A percentile compares a stretch with the other conserved stretches of the same genome.
Evolutionary conservation across 2,329 filamentous ascomycete genomes (phyloP).

Genomic region (Talaromyces sp.): DNA sequence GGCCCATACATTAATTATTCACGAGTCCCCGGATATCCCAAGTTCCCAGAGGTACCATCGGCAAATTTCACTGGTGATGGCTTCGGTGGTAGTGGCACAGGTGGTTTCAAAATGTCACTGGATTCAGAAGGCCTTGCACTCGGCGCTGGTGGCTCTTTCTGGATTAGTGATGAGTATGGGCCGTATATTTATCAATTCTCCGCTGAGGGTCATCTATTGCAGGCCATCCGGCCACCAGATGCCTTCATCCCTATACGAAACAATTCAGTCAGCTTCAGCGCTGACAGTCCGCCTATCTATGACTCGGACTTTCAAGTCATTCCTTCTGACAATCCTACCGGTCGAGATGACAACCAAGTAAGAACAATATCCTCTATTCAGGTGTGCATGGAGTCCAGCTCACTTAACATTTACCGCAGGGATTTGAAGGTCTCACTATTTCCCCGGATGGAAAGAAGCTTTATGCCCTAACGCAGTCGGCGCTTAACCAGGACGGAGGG

Average conservation of each 20-base stretch:
- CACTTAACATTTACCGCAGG: conserved; percentile 42
- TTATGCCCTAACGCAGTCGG: conserved; percentile 62
- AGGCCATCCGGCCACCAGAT: conserved; percentile 59
- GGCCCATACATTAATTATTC: conserved; percentile 46
- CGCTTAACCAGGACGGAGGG: conserved; percentile 58
- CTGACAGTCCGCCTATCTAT: conserved; percentile 60
- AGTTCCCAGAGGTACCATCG: conserved; percentile 58
- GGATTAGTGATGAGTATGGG: conserved; percentile 66
- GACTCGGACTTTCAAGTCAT: conserved; percentile 42
- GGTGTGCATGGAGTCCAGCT: background rate
- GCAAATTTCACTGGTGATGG: conserved; percentile 63
- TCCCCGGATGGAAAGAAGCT: conserved; percentile 58
- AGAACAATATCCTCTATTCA: background rate
- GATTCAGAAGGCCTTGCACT: conserved; percentile 65
- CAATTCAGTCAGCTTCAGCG: conserved; percentile 56
- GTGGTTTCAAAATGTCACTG: conserved; percentile 55
- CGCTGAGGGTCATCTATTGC: conserved; percentile 52
- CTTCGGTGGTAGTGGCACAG: conserved; percentile 57
- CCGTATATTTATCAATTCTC: conserved; percentile 65
- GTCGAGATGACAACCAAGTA: conserved; percentile 58
- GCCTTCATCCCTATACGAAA: conserved; percentile 62
- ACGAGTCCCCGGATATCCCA: conserved; percentile 21
- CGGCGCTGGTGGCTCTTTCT: conserved; percentile 56
- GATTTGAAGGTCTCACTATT: conserved; percentile 65
- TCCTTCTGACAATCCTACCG: conserved; percentile 55